These are phyloP conservation scores for Sarocladium brachiariae DNA, from an alignment of 2,329 filamentous ascomycete genomes.

Conservation along the genomic window DNA sequence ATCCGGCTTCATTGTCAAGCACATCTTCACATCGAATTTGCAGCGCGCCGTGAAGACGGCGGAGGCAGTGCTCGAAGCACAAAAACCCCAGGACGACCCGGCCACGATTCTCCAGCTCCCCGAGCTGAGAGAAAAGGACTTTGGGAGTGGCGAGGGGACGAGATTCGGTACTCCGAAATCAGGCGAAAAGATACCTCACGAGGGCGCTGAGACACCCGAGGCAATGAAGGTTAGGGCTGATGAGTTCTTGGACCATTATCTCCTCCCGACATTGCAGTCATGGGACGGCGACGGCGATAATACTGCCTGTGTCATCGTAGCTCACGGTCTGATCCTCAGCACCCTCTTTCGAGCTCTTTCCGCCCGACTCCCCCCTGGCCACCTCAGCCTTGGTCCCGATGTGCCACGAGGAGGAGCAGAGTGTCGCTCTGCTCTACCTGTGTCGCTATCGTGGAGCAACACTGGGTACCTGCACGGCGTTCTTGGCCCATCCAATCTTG, in stretches of 20 bases:
- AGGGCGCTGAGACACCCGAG: slow-evolving; percentile 59
- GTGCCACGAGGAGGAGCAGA: slow-evolving; percentile 13
- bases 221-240: slow-evolving; percentile 60
- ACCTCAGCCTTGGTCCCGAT: slow-evolving; percentile 9
- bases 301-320: slow-evolving; percentile 57
- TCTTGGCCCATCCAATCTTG: slow-evolving; percentile 13
- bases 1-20: slow-evolving; percentile 35
- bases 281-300: slow-evolving; percentile 8
- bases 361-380: slow-evolving; percentile 35
- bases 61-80: slow-evolving; percentile 53
- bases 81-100: slow-evolving; percentile 14
- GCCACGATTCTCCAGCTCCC: slow-evolving; percentile 18
- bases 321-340: slow-evolving; percentile 76
- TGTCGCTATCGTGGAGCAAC: slow-evolving; percentile 42
- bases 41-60: slow-evolving; percentile 69
- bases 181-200: slow-evolving; percentile 19
- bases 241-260: slow-evolving; percentile 56
- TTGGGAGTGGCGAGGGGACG: slow-evolving; percentile 63
- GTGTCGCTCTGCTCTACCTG: slow-evolving; percentile 11
- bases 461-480: slow-evolving; percentile 39
- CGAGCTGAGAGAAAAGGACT: slow-evolving; percentile 66
- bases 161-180: slow-evolving; percentile 36
- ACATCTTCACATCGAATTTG: slow-evolving; percentile 73
- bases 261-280: slow-evolving; percentile 43
- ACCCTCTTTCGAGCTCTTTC: slow-evolving; percentile 60